Evolutionary conservation across 768 basidiomycete species (phyloP).

Genomic region (Tylopilus vinaceipallidus): DNA sequence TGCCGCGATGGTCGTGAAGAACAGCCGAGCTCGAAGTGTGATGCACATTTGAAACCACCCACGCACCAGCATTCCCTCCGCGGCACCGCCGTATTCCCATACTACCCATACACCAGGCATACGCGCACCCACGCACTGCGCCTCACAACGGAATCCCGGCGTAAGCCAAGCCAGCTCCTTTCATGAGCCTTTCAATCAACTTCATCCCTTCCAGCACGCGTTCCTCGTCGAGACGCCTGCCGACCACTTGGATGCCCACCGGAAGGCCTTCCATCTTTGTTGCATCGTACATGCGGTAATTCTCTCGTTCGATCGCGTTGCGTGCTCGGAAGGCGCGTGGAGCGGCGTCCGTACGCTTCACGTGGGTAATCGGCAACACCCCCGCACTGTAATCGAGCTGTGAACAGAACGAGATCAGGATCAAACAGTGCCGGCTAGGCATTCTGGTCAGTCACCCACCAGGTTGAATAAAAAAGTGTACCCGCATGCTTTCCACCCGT

Average conservation of each 20-base stretch:
- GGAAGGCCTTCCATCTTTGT: constrained; percentile 45
- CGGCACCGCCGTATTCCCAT: no score
- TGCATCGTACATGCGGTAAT: constrained; percentile 42
- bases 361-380: constrained; percentile 44
- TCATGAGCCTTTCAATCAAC: constrained; percentile 34
- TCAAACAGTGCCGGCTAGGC: background rate
- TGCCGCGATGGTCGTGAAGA: no score
- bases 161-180: constrained; percentile 23
- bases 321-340: constrained; percentile 24
- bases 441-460: constrained; percentile 35
- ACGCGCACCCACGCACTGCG: background rate
- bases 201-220: constrained; percentile 46
- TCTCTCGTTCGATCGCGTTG: constrained; percentile 38
- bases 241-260: constrained; percentile 43
- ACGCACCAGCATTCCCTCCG: no score
- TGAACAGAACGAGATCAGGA: background rate
- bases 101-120: background rate
- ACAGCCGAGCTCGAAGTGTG: no score
- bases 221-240: constrained; percentile 46
- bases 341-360: constrained; percentile 36
- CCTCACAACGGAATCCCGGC: constrained; percentile 21
- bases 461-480: constrained; percentile 70
- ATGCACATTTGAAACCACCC: no score
- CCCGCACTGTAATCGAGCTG: constrained; percentile 46
- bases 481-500: constrained; percentile 56